Evolutionary conservation across 176 grass and related monocot species (phyloP), one percentile per base, ranked within the genome.

Genomic region (Aegilops bicornis): DNA sequence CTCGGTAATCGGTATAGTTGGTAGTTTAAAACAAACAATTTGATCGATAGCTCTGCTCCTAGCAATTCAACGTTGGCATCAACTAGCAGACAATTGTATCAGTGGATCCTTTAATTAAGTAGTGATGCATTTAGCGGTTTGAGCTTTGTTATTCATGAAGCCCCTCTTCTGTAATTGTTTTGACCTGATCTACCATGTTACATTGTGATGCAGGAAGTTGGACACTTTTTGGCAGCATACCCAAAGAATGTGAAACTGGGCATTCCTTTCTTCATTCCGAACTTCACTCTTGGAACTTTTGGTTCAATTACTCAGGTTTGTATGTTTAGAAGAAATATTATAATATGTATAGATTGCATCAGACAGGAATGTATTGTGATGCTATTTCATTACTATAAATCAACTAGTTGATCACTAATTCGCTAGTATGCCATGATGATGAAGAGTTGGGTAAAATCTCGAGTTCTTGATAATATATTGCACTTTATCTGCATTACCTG

Each of bases 201-300:
- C 35, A 32, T 81, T 92, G 8, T 71, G 27, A 11, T 86, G 52
- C 85, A 99, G 97, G 97, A 99, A 86, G 81, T 94, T 91, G 97
- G 97, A 48, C 97, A 99, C 79, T 91, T 94, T 90, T 84, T 99
- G 82, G 97, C 92, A 27, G 94, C 97, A 87, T 94, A 91, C 78
- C 89, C 94, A 42, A 96, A 92, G 76, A 96, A 91, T 65, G 92
- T 99, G 67, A 99, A 94, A 86, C 69, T 99, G 72, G 77, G 92
- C 64, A 96, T 99, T 80, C 97, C 97, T 73, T 99, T 88, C 79
- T 99, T 99, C 80, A 99, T 99, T 88, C 97, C 97, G 0, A 99
- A 99, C 73, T 91, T 99, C 74, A 96, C 94, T 42, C 94, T 99
- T 3, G 94, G 94, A 60, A 94, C 86, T 83, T 99, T 99, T 89